Evolutionary conservation across 106 monocot genomes (phyloP), one percentile per base, ranked within the genome.

Genomic region (Dendrobium chrysotoxum): DNA sequence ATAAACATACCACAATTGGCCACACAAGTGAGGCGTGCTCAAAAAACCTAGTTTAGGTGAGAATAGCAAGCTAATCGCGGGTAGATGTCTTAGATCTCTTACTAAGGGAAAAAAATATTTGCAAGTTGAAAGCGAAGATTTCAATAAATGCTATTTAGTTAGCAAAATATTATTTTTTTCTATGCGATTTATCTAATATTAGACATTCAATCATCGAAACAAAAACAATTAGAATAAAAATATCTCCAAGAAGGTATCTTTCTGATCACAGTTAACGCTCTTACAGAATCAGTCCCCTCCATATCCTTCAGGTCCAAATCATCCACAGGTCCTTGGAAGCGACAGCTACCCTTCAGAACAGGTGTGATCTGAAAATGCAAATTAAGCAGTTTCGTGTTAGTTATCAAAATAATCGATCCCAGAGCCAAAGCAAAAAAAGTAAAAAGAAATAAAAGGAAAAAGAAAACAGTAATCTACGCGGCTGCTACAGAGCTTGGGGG

Each of bases 331-430:
- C 84, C 86, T 86, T 86, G 84, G 15, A 88, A 84, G 76, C 65
- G 84, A 79, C 53, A 87, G 77, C 74, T 87, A 77, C 82, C 86
- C 81, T 88, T 68, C 26, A 87, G 77, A 23, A 87, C 77, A 61
- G 85, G 86, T 50, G 87, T 86, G 45, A 89, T 89, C 87, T 89
- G 80, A 54, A 85, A 70, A 81, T 41, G 77, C 46, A 81, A 78
- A 35, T 35, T 35, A 68, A 81, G 20, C 67, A 47, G 74, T 40
- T 40, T 46, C 16, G 5, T 30, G 21, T 64, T n/a, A n/a, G 64
- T 64, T 64, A 64, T 64, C 64, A 77, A 12, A 55, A 23, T 10
- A 64, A 64, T 64, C 7, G 6, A n/a, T n/a, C 64, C 3, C 20
- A 64, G n/a, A 64, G 23, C 64, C 64, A 25, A 64, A 26, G 7